These are phyloP conservation scores for Trichoderma polysporum DNA, from an alignment of 2,329 filamentous ascomycete genomes.

Conservation along the genomic window DNA sequence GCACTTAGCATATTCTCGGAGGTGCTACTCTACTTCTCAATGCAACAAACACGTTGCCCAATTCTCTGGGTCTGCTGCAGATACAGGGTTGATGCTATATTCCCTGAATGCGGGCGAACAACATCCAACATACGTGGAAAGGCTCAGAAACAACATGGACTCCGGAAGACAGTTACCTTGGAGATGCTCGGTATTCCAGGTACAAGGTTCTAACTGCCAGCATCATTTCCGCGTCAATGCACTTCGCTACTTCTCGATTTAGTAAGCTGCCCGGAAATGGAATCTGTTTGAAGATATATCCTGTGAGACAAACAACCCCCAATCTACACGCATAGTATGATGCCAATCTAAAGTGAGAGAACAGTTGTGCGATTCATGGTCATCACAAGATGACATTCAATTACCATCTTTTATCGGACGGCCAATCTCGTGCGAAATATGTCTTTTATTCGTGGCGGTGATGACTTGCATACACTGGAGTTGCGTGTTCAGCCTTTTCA, in stretches of 20 bases:
- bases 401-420: background rate
- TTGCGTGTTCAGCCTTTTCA: background rate
- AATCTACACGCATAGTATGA: background rate
- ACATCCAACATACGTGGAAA: too few relatives aligned
- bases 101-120: too few relatives aligned
- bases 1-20: too few relatives aligned
- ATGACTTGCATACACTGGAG: slow-evolving; percentile 6
- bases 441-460: background rate
- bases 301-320: background rate
- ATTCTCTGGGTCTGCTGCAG: too few relatives aligned
- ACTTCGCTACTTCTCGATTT: background rate
- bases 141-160: background rate
- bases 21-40: too few relatives aligned
- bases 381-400: background rate
- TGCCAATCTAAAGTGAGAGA: background rate
- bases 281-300: background rate
- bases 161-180: background rate
- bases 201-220: background rate
- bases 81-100: too few relatives aligned
- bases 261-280: background rate
- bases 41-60: too few relatives aligned
- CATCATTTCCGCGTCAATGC: background rate
- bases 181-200: background rate
- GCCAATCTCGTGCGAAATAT: background rate
- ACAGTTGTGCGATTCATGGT: background rate